Evolutionary conservation across 2,329 filamentous ascomycete species (phyloP).

Genomic region (Stagonosporopsis tanaceti): DNA sequence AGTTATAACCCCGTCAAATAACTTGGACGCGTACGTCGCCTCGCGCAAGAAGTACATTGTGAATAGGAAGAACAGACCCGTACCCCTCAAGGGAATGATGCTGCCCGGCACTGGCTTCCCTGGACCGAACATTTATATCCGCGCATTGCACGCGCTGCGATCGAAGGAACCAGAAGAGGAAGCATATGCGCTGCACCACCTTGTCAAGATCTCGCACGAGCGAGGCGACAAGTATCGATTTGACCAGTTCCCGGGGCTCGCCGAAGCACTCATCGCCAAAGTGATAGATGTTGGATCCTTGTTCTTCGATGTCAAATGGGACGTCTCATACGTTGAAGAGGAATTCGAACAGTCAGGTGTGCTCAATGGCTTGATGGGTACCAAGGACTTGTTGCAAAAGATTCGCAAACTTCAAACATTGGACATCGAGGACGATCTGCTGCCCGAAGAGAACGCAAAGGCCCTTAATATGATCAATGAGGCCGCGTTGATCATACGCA

Average conservation of each 20-base stretch:
- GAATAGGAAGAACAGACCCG: conserved; percentile 50
- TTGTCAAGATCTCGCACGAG: conserved; percentile 95
- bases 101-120: conserved; percentile 71
- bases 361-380: conserved; percentile 72
- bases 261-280: conserved; percentile 87
- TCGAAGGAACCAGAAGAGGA: conserved; percentile 83
- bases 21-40: conserved; percentile 71
- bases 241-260: conserved; percentile 86
- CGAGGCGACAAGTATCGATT: conserved; percentile 96
- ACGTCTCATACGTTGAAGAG: conserved; percentile 71
- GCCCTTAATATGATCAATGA: conserved; percentile 81
- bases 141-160: conserved; percentile 82
- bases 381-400: conserved; percentile 74
- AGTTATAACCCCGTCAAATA: conserved; percentile 77
- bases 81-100: conserved; percentile 62
- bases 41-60: conserved; percentile 62
- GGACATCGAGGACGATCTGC: conserved; percentile 71
- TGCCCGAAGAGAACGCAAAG: conserved; percentile 75
- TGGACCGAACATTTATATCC: conserved; percentile 89
- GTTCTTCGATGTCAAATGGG: conserved; percentile 85
- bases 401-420: conserved; percentile 68
- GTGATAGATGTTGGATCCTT: conserved; percentile 78
- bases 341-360: conserved; percentile 58
- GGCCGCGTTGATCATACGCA: conserved; percentile 85
- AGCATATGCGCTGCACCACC: conserved; percentile 89